Evolutionary conservation across 2,329 filamentous ascomycete species (phyloP).

Genomic region (Cytospora mali): DNA sequence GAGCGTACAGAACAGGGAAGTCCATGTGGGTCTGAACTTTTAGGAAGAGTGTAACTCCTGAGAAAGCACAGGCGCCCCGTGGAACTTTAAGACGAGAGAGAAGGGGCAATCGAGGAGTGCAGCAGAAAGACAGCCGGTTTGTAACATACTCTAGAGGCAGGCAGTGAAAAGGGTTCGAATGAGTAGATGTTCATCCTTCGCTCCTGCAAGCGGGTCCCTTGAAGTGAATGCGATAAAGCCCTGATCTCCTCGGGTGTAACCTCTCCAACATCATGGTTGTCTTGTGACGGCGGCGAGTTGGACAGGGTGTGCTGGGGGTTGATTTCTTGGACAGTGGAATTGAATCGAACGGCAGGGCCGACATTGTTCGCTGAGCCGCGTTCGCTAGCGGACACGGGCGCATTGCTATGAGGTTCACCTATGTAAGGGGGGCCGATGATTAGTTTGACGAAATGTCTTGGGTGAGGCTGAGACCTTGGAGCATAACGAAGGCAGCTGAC

Average conservation of each 20-base stretch:
- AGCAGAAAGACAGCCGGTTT: conserved; percentile 15
- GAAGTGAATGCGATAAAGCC: conserved; percentile 71
- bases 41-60: conserved; percentile 4
- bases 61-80: conserved; percentile 1
- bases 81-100: conserved; percentile 1
- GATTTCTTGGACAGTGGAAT: conserved; percentile 71
- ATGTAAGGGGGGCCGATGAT: neutral
- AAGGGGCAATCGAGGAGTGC: conserved; percentile 5
- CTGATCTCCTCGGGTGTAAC: conserved; percentile 66
- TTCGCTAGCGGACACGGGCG: conserved; percentile 28
- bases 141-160: conserved; percentile 73
- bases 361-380: conserved; percentile 35
- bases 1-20: neutral
- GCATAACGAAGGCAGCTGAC: conserved; percentile 7
- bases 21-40: conserved; percentile 4
- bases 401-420: conserved; percentile 20
- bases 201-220: conserved; percentile 77
- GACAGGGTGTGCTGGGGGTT: conserved; percentile 46
- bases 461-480: conserved; percentile 1
- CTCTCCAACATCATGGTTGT: conserved; percentile 33
- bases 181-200: conserved; percentile 82
- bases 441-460: conserved; percentile 12
- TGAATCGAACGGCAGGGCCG: conserved; percentile 67
- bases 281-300: conserved; percentile 29
- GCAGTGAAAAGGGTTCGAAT: conserved; percentile 89